Conservation (phyloP, 2,329 filamentous ascomycete species). For the Lachnellula cervina region DNA sequence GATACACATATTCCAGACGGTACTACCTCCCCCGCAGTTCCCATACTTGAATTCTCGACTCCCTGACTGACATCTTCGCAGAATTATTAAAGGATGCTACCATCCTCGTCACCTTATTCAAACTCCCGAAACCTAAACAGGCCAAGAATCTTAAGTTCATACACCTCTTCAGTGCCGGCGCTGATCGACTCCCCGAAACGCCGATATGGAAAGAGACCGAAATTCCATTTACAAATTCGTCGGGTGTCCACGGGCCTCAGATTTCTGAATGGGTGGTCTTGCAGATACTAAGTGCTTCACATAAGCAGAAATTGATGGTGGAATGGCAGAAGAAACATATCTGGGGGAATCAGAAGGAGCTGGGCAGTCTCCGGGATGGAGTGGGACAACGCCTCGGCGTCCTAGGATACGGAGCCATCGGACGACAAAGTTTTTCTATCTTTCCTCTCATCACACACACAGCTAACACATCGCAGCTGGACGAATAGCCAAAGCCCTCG, state of each 20-base stretch:
- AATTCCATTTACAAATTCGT: constrained; percentile 33
- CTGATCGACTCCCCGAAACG: constrained; percentile 26
- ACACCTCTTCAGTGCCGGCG: constrained; percentile 32
- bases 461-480: constrained; percentile 30
- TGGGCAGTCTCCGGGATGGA: constrained; percentile 43
- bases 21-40: constrained; percentile 1
- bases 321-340: constrained; percentile 51
- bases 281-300: constrained; percentile 54
- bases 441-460: neutral
- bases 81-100: constrained; percentile 28
- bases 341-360: constrained; percentile 41
- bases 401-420: constrained; percentile 37
- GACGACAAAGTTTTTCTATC: constrained; percentile 36
- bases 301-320: constrained; percentile 49
- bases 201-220: constrained; percentile 32
- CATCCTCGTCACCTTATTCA: constrained; percentile 30
- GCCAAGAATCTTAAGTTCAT: constrained; percentile 33
- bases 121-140: constrained; percentile 25
- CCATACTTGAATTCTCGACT: neutral
- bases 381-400: constrained; percentile 54
- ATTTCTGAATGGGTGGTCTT: constrained; percentile 64
- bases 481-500: constrained; percentile 49
- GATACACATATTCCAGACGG: constrained; percentile 16
- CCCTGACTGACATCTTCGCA: constrained; percentile 6
- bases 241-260: constrained; percentile 44